These are phyloP conservation scores for Dipteronia dyeriana DNA, from an alignment of 345 rosid species.

Conservation along the genomic window DNA sequence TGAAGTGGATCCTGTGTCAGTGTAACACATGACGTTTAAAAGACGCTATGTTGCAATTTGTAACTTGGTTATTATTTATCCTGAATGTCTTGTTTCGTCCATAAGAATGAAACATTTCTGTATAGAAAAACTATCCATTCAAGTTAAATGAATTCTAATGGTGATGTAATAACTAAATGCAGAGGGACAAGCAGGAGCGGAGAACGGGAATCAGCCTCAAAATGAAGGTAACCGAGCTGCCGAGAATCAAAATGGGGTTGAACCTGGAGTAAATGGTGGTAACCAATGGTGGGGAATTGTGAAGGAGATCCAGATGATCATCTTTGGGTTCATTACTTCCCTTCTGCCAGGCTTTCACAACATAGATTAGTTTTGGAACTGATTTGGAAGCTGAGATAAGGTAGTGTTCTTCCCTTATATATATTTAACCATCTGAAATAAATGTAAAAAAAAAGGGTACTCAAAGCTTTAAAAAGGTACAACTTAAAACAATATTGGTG, in stretches of 20 bases:
- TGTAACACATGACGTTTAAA: neutral
- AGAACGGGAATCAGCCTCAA: conserved; percentile 57
- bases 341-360: conserved; percentile 97
- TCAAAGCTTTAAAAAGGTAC: too few species aligned
- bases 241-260: conserved; percentile 58
- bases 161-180: conserved; percentile 24
- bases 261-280: conserved; percentile 48
- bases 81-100: neutral
- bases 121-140: neutral
- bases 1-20: too few species aligned
- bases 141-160: neutral
- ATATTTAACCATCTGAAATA: conserved; percentile 13
- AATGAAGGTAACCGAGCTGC: conserved; percentile 52
- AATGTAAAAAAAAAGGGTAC: conserved; percentile 1
- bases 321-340: conserved; percentile 93
- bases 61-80: neutral
- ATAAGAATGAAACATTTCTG: neutral
- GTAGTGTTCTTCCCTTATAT: neutral
- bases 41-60: neutral
- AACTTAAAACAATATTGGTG: conserved; percentile 9
- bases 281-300: conserved; percentile 95
- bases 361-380: conserved; percentile 54
- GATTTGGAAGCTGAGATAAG: neutral
- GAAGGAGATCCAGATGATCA: conserved; percentile 96
- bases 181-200: conserved; percentile 65